phyloP scores from a whole-genome alignment of 768 basidiomycete genomes.

The Mycena floridula region DNA sequence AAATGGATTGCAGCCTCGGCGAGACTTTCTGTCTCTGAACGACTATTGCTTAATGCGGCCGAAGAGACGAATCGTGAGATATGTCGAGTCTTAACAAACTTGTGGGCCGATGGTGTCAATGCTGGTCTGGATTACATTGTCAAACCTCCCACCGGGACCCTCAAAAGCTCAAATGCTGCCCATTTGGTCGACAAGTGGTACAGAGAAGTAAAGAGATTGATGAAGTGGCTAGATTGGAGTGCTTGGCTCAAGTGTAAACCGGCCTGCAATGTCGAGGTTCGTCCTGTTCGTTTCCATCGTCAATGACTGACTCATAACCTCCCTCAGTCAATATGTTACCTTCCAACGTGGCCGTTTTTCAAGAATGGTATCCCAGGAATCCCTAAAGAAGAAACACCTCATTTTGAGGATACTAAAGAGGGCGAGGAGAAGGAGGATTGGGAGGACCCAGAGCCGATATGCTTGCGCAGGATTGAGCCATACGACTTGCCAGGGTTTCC shows the following conservation, averaged over 20 bases:
- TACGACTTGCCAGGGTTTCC: no score
- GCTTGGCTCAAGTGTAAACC: slow-evolving; percentile 44
- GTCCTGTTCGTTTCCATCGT: slow-evolving; percentile 8
- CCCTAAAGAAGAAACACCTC: no score
- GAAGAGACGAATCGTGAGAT: slow-evolving; percentile 37
- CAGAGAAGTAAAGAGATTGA: slow-evolving; percentile 25
- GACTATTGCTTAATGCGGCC: slow-evolving; percentile 22
- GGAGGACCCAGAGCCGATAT: slow-evolving; percentile 19
- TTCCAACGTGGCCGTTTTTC: slow-evolving; percentile 39
- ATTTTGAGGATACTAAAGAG: neutral
- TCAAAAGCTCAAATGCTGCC: slow-evolving; percentile 2
- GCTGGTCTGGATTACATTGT: slow-evolving; percentile 14
- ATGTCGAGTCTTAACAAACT: slow-evolving; percentile 34
- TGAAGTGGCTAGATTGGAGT: slow-evolving; percentile 49
- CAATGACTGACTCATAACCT: neutral
- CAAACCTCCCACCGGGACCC: slow-evolving; percentile 1
- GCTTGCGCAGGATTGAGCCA: slow-evolving; percentile 21
- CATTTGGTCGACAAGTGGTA: slow-evolving; percentile 25
- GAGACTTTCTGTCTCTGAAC: slow-evolving; percentile 23
- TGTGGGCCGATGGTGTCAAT: slow-evolving; percentile 40
- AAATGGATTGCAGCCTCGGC: slow-evolving; percentile 12
- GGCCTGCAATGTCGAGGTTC: slow-evolving; percentile 37
- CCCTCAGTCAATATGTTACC: slow-evolving; percentile 34
- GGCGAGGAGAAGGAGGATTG: slow-evolving; percentile 1
- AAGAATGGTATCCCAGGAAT: no score